Evolutionary conservation across 2,329 filamentous ascomycete species (phyloP), one percentile per base, ranked within the genome.

Genomic region (Fusarium sambucinum): DNA sequence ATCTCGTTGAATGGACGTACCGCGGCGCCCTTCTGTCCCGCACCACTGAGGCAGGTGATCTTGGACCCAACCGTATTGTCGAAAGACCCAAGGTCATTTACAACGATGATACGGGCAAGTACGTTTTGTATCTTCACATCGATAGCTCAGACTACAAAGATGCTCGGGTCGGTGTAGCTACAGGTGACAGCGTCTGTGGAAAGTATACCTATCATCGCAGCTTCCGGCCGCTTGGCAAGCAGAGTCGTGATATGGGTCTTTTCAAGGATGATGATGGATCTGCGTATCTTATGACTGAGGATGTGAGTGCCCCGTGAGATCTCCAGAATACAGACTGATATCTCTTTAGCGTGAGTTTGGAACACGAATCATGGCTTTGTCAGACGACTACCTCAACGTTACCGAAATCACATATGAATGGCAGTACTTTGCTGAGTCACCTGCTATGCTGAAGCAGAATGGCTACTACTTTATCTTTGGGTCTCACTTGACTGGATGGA

Each of bases 111-210:
- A 91, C 89, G 0, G 71, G 76, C 8, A 87, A 88, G 66, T 92
- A 89, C 75, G 89, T 92, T n/a, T 78, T 92, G 75, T 91, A 87
- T 81, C 82, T 91, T 81, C 89, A 92, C 73, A 90, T 91, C 48
- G 89, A 92, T 72, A 83, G 80, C 56, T 80, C 80, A 30, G 83
- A 82, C 72, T 92, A 92, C 68, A 82, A 81, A 2, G 89, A 90
- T 35, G 90, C 89, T 1, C 87, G 85, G 56, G 87, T 89, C 2
- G 90, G 89, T 1, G 87, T 92, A 8, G 90, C 89, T 0, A 88
- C 84, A 0, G 83, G 85, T 0, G 80, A 83, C 62, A 81, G 79
- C 0, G 86, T 91, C 0, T 91, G 89, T 68, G 89, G 90, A 3
- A 78, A 82, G 38, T 92, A 91, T 59, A 66, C 60, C 12, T 77